These are phyloP conservation scores for Tetradesmus obliquus DNA, from an alignment of 139 green algal genomes.

Conservation along the genomic window DNA sequence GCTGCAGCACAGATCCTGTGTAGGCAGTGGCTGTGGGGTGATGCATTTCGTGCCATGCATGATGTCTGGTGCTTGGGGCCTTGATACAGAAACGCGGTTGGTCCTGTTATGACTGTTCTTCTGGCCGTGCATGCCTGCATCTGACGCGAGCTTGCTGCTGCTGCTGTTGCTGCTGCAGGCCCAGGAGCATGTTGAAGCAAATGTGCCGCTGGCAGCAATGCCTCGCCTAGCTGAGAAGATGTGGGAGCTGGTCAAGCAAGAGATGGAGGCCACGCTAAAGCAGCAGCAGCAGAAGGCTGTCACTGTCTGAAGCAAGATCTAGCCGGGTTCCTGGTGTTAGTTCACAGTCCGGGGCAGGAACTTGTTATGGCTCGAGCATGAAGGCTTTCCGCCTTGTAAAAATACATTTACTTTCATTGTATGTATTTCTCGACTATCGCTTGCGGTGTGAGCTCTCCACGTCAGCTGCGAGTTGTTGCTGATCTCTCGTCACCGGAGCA, in stretches of 20 bases:
- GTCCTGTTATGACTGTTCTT: too few species aligned
- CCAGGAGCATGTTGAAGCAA: conserved; percentile 53
- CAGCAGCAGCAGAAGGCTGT: not conserved
- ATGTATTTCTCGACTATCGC: not conserved
- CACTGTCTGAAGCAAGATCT: not conserved
- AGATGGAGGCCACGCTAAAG: not conserved
- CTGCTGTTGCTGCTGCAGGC: conserved; percentile 9
- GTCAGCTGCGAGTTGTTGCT: not conserved
- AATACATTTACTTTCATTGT: too few species aligned
- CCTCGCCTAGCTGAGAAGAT: not conserved
- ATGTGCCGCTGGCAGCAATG: conserved; percentile 38
- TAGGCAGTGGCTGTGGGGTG: too few species aligned
- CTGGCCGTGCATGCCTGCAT: too few species aligned
- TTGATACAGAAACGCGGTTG: too few species aligned
- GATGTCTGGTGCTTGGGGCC: too few species aligned
- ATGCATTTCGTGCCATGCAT: too few species aligned
- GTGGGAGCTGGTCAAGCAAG: not conserved
- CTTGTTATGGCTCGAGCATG: not conserved
- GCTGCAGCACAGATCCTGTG: too few species aligned
- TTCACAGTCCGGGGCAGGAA: not conserved
- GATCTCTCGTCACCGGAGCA: not conserved
- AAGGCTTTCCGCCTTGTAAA: too few species aligned
- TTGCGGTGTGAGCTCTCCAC: not conserved
- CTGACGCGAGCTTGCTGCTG: not conserved
- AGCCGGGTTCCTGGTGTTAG: not conserved